Evolutionary conservation across 768 basidiomycete genomes (phyloP).

Genomic region (Tricholoma hemisulphureum): DNA sequence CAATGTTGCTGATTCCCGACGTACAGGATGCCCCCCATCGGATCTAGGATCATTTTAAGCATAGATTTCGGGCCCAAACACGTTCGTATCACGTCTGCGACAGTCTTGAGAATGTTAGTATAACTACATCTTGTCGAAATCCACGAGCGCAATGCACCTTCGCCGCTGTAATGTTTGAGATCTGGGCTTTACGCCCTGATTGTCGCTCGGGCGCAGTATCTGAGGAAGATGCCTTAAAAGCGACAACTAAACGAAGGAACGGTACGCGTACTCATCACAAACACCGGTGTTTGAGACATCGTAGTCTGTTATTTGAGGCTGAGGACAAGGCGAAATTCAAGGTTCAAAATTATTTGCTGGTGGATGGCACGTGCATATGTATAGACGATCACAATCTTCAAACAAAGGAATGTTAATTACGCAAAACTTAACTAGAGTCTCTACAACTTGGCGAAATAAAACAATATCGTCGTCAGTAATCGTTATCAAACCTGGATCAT

Average conservation of each 20-base stretch:
- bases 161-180: slow-evolving; percentile 94
- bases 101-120: slow-evolving; percentile 56
- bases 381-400: not conserved
- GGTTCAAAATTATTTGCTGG: too few relatives aligned
- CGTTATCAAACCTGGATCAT: too few relatives aligned
- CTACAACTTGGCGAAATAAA: not conserved
- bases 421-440: not conserved
- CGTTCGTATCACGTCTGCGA: slow-evolving; percentile 96
- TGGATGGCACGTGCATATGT: not conserved
- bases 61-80: slow-evolving; percentile 97
- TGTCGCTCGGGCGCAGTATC: slow-evolving; percentile 94
- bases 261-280: slow-evolving; percentile 4
- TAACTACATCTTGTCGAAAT: not conserved
- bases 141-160: slow-evolving; percentile 57
- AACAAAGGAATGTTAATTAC: not conserved
- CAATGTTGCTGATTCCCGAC: slow-evolving; percentile 19
- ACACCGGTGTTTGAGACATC: slow-evolving; percentile 14
- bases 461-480: too few relatives aligned
- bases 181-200: slow-evolving; percentile 92
- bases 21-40: slow-evolving; percentile 98
- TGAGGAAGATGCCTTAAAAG: slow-evolving; percentile 27
- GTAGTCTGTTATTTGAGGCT: not conserved
- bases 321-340: not conserved
- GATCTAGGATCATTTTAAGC: slow-evolving; percentile 99
- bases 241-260: not conserved